Evolutionary conservation across 495 filamentous ascomycete genomes (phyloP).

Genomic region (Cercophora samala): DNA sequence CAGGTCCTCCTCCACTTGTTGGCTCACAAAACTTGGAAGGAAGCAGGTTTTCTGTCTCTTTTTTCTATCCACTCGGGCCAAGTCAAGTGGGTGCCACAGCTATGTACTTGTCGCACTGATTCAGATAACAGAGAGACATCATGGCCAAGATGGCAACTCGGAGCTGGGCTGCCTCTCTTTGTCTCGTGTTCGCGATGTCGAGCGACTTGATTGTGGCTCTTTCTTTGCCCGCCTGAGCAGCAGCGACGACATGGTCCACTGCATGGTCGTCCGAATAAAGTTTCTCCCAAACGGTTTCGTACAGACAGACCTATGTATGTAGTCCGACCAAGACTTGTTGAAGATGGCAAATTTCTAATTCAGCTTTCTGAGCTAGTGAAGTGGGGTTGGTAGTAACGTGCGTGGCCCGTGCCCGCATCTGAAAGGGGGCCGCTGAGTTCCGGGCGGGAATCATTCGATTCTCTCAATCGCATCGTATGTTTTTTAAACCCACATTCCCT

Average conservation of each 20-base stretch:
- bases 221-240: not conserved
- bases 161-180: not conserved
- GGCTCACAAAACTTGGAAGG: not conserved
- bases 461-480: not conserved
- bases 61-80: not conserved
- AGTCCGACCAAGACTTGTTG: not conserved
- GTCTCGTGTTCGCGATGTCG: not conserved
- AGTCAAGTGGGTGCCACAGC: not conserved
- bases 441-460: not conserved
- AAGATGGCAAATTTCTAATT: not conserved
- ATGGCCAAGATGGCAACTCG: not conserved
- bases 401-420: not conserved
- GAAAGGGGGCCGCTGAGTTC: not conserved
- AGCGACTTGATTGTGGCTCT: not conserved
- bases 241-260: not conserved
- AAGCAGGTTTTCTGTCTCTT: not conserved
- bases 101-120: not conserved
- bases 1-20: not conserved
- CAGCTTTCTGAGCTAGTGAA: not conserved
- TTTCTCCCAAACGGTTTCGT: not conserved
- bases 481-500: constrained; percentile 5
- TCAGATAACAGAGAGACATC: not conserved
- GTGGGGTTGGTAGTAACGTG: not conserved
- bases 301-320: not conserved
- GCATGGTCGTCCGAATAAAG: not conserved